Base-by-base conservation (phyloP, 2,329 filamentous ascomycete species). In the Cordyceps farinosa region DNA sequence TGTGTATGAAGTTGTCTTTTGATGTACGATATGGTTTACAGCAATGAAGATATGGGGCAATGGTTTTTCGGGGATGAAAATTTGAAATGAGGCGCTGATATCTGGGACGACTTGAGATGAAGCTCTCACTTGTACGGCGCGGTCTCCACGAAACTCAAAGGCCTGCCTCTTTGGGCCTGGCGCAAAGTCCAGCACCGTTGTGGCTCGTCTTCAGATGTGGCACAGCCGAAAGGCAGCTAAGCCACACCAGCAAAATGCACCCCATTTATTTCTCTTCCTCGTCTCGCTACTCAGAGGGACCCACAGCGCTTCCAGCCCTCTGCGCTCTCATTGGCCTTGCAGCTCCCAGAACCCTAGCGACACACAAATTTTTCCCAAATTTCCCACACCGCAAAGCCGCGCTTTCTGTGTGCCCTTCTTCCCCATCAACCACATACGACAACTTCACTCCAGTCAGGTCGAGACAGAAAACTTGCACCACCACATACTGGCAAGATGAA, bases 401-500 rank as follows among this genome's bases (percentile, higher is more conserved):
- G 61, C 60, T 69, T 67, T 17, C 30, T 68, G 68, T 51, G 34
- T 27, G 30, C 29, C 32, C 65, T 29, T 51, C 57, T 44, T 45
- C 30, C 58, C 44, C 45, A 70, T 69, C 69, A 70, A 71, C 68
- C 70, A 70, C 68, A 73, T 70, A 62, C 73, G 60, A 62, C 70
- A 72, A 75, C 75, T 75, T 75, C 73, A 74, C 66, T 67, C 68
- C 68, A 69, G 70, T 72, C 76, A 76, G 75, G 76, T 76, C 76
- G 76, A 77, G 75, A 74, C 71, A 76, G 32, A 62, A 9, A 74
- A 75, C 74, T 78, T 78, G 76, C 74, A 78, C 75, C 76, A 77
- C 70, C 73, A 75, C 72, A 56, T 62, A 73, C 77, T 75, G 77
- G 77, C 78, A 80, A 77, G 72, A 80, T 80, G 78, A 80, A 80